Percentiles rank a stretch among this genome's conserved stretches.
Evolutionary conservation across 2,329 filamentous ascomycete genomes (phyloP).

Genomic region (Xylariaceae sp.): DNA sequence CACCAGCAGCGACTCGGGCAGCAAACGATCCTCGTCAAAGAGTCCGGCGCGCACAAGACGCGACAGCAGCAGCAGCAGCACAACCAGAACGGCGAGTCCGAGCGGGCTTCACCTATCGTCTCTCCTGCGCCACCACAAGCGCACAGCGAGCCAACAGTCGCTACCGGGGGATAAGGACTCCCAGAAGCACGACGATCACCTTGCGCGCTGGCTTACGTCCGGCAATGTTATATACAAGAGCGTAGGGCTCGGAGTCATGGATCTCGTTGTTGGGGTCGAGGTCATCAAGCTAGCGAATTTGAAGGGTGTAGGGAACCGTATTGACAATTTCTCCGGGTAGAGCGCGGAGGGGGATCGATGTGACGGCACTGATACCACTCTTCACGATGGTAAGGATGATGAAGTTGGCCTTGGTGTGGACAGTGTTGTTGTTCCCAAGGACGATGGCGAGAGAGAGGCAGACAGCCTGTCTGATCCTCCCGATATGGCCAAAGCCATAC

Average conservation of each 20-base stretch:
- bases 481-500: too few species aligned
- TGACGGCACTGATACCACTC: background rate
- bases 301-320: conserved; percentile 60
- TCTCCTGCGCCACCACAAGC: conserved; percentile 34
- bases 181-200: conserved; percentile 53
- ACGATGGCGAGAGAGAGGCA: background rate
- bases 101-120: conserved; percentile 32
- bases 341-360: background rate
- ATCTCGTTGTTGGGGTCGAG: conserved; percentile 66
- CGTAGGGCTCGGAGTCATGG: conserved; percentile 71
- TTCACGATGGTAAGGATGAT: background rate
- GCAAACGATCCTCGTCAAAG: conserved; percentile 42
- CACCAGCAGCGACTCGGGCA: background rate
- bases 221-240: conserved; percentile 75
- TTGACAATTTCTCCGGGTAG: conserved; percentile 54
- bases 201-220: conserved; percentile 62
- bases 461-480: background rate
- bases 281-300: conserved; percentile 62
- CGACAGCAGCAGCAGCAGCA: background rate
- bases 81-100: background rate
- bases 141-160: conserved; percentile 42
- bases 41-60: conserved; percentile 42
- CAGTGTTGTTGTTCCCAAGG: too few species aligned
- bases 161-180: conserved; percentile 38
- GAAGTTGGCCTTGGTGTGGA: too few species aligned